These are phyloP conservation scores for Botrytis hyacinthi DNA, from an alignment of 2,329 filamentous ascomycete genomes.

Conservation along the genomic window DNA sequence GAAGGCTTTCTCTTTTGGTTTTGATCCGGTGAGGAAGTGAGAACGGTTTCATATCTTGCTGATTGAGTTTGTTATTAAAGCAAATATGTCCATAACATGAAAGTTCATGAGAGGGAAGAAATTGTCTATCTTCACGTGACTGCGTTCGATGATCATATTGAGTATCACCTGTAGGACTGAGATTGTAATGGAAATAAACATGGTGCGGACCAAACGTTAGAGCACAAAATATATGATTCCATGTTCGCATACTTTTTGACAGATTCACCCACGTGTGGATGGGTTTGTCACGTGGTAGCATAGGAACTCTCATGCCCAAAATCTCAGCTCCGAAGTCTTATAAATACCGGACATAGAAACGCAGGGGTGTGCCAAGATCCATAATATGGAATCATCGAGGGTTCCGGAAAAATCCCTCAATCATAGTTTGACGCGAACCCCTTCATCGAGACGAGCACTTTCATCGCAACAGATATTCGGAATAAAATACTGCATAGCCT, in stretches of 20 bases:
- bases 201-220: neutral
- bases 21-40: neutral
- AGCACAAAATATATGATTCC: neutral
- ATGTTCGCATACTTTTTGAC: neutral
- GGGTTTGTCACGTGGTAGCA: neutral
- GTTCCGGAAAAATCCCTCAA: too few relatives aligned
- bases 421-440: neutral
- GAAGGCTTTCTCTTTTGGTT: neutral
- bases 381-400: neutral
- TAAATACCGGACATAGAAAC: neutral
- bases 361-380: neutral
- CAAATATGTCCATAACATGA: neutral
- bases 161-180: neutral
- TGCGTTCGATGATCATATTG: rapidly evolving
- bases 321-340: neutral
- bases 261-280: neutral
- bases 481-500: neutral
- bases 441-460: neutral
- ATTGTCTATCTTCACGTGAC: neutral
- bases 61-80: neutral
- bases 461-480: neutral
- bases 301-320: neutral
- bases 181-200: neutral
- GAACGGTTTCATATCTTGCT: neutral
- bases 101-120: too few relatives aligned